Evolutionary conservation across 495 filamentous ascomycete genomes (phyloP).

Genomic region (Penicillium paradoxum): DNA sequence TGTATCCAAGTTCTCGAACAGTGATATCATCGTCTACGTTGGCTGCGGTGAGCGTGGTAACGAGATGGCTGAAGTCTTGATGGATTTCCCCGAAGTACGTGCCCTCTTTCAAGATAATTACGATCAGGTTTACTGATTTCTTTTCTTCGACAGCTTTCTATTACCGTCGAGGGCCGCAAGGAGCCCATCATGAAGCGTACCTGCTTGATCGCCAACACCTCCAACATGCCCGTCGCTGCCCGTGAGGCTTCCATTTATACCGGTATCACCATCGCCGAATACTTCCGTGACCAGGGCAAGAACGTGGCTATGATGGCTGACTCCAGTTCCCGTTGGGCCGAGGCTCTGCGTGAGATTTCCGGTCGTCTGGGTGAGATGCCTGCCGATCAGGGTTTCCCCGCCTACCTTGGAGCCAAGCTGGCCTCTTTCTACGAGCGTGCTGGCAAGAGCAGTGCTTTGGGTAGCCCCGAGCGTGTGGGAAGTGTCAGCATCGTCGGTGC

Average conservation of each 20-base stretch:
- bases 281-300: conserved; percentile 98
- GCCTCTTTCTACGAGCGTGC: conserved; percentile 99
- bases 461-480: conserved; percentile 80
- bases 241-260: conserved; percentile 99
- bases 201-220: conserved; percentile 96
- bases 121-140: neutral
- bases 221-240: conserved; percentile 99
- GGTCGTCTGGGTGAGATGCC: conserved; percentile 99
- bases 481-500: conserved; percentile 98
- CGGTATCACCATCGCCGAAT: conserved; percentile 95
- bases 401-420: conserved; percentile 93
- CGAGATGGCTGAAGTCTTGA: conserved; percentile 99
- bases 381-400: conserved; percentile 98
- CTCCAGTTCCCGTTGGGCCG: conserved; percentile 96
- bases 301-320: conserved; percentile 99
- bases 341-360: conserved; percentile 97
- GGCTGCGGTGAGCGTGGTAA: conserved; percentile 98
- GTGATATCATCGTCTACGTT: conserved; percentile 97
- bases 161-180: conserved; percentile 83
- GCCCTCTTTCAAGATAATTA: neutral
- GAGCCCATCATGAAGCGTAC: conserved; percentile 99
- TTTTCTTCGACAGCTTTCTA: conserved; percentile 59
- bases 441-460: conserved; percentile 76
- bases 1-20: conserved; percentile 99
- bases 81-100: conserved; percentile 89